A percentile compares a stretch with the other conserved stretches of the same genome.
These are phyloP conservation scores for Pseudocercospora macadamiae DNA, from an alignment of 2,329 filamentous ascomycete genomes.

Conservation along the genomic window DNA sequence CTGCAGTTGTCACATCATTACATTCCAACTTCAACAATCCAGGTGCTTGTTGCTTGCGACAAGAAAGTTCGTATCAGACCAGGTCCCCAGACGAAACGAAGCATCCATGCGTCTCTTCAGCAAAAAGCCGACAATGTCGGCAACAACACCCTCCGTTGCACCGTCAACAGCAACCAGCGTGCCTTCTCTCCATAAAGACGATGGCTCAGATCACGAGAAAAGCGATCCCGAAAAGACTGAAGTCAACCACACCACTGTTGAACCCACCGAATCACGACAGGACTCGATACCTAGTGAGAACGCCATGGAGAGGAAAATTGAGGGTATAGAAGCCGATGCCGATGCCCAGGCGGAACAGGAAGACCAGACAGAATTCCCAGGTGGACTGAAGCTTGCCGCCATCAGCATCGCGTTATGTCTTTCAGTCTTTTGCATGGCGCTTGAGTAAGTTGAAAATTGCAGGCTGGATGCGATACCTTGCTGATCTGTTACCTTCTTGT, in stretches of 20 bases:
- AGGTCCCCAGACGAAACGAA: neutral
- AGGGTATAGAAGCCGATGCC: slow-evolving; percentile 22
- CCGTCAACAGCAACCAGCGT: slow-evolving; percentile 9
- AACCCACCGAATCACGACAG: slow-evolving; percentile 6
- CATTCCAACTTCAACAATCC: neutral
- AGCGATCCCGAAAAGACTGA: slow-evolving; percentile 18
- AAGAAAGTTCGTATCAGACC: neutral
- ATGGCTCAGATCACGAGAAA: slow-evolving; percentile 19
- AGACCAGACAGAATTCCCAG: slow-evolving; percentile 39
- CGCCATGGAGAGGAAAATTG: slow-evolving; percentile 25
- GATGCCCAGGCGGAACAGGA: slow-evolving; percentile 31
- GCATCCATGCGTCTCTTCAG: slow-evolving; percentile 28
- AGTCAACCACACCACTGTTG: neutral
- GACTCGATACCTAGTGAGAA: slow-evolving; percentile 13
- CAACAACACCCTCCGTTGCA: slow-evolving; percentile 9
- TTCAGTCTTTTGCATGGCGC: slow-evolving; percentile 39
- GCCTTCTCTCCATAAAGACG: slow-evolving; percentile 16
- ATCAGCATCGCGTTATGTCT: slow-evolving; percentile 43
- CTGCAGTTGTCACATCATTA: neutral
- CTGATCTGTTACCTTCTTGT: too few species aligned
- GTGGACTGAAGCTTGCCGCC: slow-evolving; percentile 35
- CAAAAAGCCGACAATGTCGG: slow-evolving; percentile 20
- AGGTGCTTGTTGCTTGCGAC: neutral
- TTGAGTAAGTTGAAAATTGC: too few species aligned
- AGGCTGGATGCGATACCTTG: too few species aligned